Percentiles rank a stretch among this genome's conserved stretches.
phyloP scores from a whole-genome alignment of 257 asterid species.

The Solanum microdontum region DNA sequence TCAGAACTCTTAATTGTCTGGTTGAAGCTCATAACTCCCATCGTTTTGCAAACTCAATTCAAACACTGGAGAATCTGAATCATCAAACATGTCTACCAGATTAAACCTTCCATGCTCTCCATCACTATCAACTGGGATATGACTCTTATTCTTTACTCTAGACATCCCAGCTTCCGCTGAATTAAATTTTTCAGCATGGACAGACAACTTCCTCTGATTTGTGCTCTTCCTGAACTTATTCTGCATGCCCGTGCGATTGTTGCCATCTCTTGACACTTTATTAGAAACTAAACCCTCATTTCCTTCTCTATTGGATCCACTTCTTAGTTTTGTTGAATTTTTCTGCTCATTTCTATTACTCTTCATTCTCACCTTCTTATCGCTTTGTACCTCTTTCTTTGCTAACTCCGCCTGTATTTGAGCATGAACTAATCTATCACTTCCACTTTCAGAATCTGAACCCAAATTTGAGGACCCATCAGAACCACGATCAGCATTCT shows the following conservation, averaged over 20 bases:
- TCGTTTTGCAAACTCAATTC: conserved; percentile 56
- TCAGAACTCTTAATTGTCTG: conserved; percentile 11
- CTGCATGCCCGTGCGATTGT: conserved; percentile 8
- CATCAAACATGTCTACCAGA: conserved; percentile 8
- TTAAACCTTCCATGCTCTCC: conserved; percentile 13
- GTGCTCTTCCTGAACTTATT: conserved; percentile 26
- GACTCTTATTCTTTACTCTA: conserved; percentile 7
- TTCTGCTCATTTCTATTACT: conserved; percentile 5
- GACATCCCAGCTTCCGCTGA: conserved; percentile 14
- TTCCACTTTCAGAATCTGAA: neutral
- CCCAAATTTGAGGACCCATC: conserved; percentile 14
- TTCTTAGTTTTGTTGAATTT: conserved; percentile 4
- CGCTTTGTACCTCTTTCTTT: neutral
- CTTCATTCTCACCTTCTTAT: neutral
- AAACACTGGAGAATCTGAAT: conserved; percentile 27
- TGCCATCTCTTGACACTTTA: conserved; percentile 11
- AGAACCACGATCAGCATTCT: neutral
- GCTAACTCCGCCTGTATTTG: neutral
- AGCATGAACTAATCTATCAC: neutral
- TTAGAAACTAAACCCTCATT: conserved; percentile 3
- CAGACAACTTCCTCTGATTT: conserved; percentile 11
- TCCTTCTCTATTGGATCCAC: conserved; percentile 10
- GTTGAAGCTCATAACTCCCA: conserved; percentile 49
- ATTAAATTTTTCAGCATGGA: conserved; percentile 13
- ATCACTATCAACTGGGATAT: neutral